Evolutionary conservation across 1,284 basidiomycete genomes (phyloP).

Genomic region (Leccinum subspadiceum): DNA sequence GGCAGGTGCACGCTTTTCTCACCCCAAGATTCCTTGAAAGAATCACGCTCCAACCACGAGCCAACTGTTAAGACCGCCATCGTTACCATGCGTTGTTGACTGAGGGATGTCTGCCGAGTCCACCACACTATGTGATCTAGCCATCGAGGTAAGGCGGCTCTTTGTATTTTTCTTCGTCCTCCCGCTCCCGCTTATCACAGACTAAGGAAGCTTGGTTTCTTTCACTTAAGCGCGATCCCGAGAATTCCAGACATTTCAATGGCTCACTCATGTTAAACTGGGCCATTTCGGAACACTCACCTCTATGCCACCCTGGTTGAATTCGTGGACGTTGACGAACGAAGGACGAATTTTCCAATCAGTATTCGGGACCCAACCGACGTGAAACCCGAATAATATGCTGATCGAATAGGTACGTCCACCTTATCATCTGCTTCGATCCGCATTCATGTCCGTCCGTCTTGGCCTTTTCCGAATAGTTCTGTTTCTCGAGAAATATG

Average conservation of each 20-base stretch:
- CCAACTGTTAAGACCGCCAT: too few species aligned
- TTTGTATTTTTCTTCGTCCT: too few species aligned
- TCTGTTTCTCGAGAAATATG: too few species aligned
- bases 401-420: slow-evolving; percentile 64
- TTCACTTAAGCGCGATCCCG: slow-evolving; percentile 60
- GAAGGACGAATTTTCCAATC: slow-evolving; percentile 73
- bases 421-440: too few species aligned
- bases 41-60: slow-evolving; percentile 20
- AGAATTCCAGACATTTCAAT: slow-evolving; percentile 86
- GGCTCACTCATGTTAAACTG: slow-evolving; percentile 84
- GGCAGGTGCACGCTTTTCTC: too few species aligned
- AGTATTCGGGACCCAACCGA: slow-evolving; percentile 69
- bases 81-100: too few species aligned
- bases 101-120: too few species aligned
- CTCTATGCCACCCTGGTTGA: slow-evolving; percentile 91
- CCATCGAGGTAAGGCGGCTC: too few species aligned
- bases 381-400: slow-evolving; percentile 62
- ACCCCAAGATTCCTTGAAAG: too few species aligned
- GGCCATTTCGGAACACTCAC: slow-evolving; percentile 85
- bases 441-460: neutral
- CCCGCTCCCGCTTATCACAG: slow-evolving; percentile 37
- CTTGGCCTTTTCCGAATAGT: neutral
- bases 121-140: too few species aligned
- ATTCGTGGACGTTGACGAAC: slow-evolving; percentile 88
- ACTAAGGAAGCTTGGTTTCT: slow-evolving; percentile 78